phyloP scores from a whole-genome alignment of 257 asterid species.

The Handroanthus guayacan region DNA sequence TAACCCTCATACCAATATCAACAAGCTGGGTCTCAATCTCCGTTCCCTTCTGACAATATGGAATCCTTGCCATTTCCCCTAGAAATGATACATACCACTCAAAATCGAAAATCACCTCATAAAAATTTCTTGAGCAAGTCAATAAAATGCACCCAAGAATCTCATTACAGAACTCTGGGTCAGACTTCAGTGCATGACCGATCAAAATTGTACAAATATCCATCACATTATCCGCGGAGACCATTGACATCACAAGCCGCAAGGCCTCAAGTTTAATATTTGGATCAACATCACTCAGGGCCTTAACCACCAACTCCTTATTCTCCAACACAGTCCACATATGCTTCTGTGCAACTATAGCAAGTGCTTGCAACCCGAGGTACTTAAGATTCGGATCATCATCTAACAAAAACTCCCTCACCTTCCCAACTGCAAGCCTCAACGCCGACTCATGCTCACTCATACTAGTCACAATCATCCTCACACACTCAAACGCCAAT shows the following conservation, averaged over 20 bases:
- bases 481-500: slow-evolving; percentile 83
- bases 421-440: slow-evolving; percentile 80
- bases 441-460: slow-evolving; percentile 75
- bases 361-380: slow-evolving; percentile 85
- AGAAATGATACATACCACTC: slow-evolving; percentile 92
- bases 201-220: slow-evolving; percentile 88
- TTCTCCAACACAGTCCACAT: slow-evolving; percentile 87
- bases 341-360: slow-evolving; percentile 60
- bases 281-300: slow-evolving; percentile 81
- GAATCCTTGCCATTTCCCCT: slow-evolving; percentile 89
- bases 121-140: slow-evolving; percentile 78
- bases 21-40: slow-evolving; percentile 83
- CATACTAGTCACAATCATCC: slow-evolving; percentile 75
- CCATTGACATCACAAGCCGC: slow-evolving; percentile 88
- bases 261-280: slow-evolving; percentile 86
- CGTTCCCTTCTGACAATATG: slow-evolving; percentile 84
- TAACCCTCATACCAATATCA: slow-evolving; percentile 95
- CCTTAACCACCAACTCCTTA: slow-evolving; percentile 88
- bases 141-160: slow-evolving; percentile 70
- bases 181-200: slow-evolving; percentile 81
- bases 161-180: slow-evolving; percentile 92
- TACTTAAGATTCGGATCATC: slow-evolving; percentile 92
- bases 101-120: slow-evolving; percentile 79
- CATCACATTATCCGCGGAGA: slow-evolving; percentile 80
- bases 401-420: slow-evolving; percentile 75